These are phyloP conservation scores for Monascus purpureus DNA, from an alignment of 495 filamentous ascomycete species.

Conservation along the genomic window DNA sequence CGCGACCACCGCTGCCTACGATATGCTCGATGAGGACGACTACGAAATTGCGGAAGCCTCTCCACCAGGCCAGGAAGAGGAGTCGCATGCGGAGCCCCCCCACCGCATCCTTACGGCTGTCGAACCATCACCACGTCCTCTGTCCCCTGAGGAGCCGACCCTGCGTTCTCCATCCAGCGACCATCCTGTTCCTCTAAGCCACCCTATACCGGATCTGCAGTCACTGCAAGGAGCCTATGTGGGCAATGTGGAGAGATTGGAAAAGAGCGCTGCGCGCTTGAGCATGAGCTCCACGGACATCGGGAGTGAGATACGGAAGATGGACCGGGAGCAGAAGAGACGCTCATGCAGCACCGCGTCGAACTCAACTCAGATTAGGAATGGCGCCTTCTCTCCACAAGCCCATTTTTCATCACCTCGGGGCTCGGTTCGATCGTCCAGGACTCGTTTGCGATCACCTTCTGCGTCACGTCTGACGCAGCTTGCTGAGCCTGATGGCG, in stretches of 20 bases:
- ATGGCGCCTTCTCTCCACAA: conserved; percentile 60
- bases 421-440: conserved; percentile 44
- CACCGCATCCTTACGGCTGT: conserved; percentile 17
- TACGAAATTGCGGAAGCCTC: conserved; percentile 13
- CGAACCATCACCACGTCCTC: conserved; percentile 10
- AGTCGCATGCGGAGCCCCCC: conserved; percentile 19
- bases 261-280: conserved; percentile 68
- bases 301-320: conserved; percentile 65
- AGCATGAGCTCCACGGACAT: conserved; percentile 66
- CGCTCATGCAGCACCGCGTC: conserved; percentile 30
- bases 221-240: conserved; percentile 59
- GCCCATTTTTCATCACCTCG: conserved; percentile 53
- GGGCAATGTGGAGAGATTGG: conserved; percentile 68
- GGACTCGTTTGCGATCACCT: conserved; percentile 41
- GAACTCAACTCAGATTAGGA: conserved; percentile 56
- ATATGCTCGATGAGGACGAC: conserved; percentile 25
- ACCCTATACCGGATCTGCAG: conserved; percentile 65
- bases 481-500: conserved; percentile 35
- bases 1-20: conserved; percentile 29
- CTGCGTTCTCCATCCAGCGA: conserved; percentile 47
- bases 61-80: conserved; percentile 13
- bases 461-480: conserved; percentile 40
- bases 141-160: conserved; percentile 27
- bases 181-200: conserved; percentile 45
- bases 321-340: conserved; percentile 64